These are phyloP conservation scores for Lantana camara DNA, from an alignment of 257 asterid genomes.

Conservation along the genomic window DNA sequence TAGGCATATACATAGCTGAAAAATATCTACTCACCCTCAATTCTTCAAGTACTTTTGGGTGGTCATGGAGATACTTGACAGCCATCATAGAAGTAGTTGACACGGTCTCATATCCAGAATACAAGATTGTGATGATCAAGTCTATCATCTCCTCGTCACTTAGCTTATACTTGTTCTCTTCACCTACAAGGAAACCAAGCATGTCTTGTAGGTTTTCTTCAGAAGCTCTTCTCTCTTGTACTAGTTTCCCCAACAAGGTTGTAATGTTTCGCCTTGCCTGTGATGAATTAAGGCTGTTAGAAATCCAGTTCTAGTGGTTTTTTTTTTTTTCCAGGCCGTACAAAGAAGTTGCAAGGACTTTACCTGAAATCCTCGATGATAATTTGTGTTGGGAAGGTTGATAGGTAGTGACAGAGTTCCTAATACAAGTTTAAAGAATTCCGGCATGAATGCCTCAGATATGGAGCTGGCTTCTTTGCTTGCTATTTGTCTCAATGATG, in stretches of 20 bases:
- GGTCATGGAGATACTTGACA: conserved; percentile 85
- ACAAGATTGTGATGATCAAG: conserved; percentile 70
- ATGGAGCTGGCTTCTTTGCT: conserved; percentile 70
- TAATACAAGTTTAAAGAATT: conserved; percentile 82
- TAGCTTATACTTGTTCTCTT: conserved; percentile 55
- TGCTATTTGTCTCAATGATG: conserved; percentile 86
- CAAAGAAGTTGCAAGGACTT: neutral
- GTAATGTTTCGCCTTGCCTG: conserved; percentile 88
- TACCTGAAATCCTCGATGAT: conserved; percentile 86
- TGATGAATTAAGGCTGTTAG: conserved; percentile 22
- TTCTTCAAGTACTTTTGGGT: conserved; percentile 82
- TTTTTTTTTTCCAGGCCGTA: neutral
- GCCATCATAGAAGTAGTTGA: conserved; percentile 98
- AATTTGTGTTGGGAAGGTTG: conserved; percentile 85
- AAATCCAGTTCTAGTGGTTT: neutral
- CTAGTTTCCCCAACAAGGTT: conserved; percentile 48
- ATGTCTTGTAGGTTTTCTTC: conserved; percentile 55
- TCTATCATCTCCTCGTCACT: conserved; percentile 84
- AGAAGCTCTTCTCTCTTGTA: conserved; percentile 63
- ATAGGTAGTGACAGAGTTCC: conserved; percentile 97
- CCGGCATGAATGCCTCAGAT: conserved; percentile 78
- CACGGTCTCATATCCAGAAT: conserved; percentile 88
- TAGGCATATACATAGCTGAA: conserved; percentile 5
- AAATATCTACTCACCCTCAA: conserved; percentile 53
- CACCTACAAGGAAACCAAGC: conserved; percentile 58